A percentile compares a stretch with the other conserved stretches of the same genome.
Evolutionary conservation across 768 basidiomycete genomes (phyloP).

Genomic region (Mycena maculata): DNA sequence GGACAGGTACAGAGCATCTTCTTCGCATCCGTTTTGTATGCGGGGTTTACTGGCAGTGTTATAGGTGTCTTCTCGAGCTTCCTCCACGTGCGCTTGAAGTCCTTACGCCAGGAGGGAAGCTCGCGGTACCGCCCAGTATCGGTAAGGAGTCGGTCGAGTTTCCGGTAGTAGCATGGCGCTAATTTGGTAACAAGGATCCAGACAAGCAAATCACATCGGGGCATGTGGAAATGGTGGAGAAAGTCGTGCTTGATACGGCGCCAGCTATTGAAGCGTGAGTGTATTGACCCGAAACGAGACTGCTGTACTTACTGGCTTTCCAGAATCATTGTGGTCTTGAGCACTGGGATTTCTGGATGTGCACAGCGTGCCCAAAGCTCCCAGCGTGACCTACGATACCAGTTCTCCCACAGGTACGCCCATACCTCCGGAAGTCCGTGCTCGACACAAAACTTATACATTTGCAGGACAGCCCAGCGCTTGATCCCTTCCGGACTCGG

Average conservation of each 20-base stretch:
- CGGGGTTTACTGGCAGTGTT: constrained; percentile 39
- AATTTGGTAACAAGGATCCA: constrained; percentile 48
- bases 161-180: constrained; percentile 42
- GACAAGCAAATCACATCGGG: constrained; percentile 45
- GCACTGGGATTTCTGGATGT: constrained; percentile 34
- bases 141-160: constrained; percentile 35
- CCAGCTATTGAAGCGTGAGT: constrained; percentile 42
- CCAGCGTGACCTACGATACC: constrained; percentile 41
- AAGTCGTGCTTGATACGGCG: constrained; percentile 47
- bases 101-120: constrained; percentile 39
- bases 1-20: constrained; percentile 41
- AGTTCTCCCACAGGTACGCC: no score
- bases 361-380: constrained; percentile 41
- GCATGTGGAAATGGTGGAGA: constrained; percentile 47
- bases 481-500: constrained; percentile 30
- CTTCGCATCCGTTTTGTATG: constrained; percentile 37
- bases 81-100: constrained; percentile 41
- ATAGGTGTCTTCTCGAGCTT: constrained; percentile 34
- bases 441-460: constrained; percentile 40
- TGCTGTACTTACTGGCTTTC: constrained; percentile 42
- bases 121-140: constrained; percentile 40
- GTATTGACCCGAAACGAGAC: background rate
- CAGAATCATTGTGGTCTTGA: constrained; percentile 46
- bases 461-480: constrained; percentile 37
- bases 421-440: constrained; percentile 38